Evolutionary conservation across 2,329 filamentous ascomycete species (phyloP).

Genomic region (Colletotrichum lindemuthianum): DNA sequence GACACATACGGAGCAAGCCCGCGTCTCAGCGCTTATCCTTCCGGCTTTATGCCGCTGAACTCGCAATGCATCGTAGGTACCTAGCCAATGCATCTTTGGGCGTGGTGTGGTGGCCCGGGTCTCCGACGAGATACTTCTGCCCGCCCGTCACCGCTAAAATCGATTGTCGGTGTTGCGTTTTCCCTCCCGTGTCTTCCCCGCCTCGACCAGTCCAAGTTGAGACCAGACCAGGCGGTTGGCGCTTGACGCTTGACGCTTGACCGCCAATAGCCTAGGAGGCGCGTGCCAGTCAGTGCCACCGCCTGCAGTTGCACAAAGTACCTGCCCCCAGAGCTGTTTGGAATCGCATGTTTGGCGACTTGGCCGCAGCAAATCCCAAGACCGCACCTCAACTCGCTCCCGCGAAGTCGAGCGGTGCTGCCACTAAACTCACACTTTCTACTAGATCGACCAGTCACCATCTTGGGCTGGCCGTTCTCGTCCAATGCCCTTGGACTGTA

Average conservation of each 20-base stretch:
- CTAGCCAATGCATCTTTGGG: too few species aligned
- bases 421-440: not conserved
- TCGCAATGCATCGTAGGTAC: too few species aligned
- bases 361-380: conserved; percentile 24
- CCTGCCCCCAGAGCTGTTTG: not conserved
- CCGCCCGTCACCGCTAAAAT: conserved; percentile 23
- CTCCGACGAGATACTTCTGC: not conserved
- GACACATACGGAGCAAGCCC: too few species aligned
- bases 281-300: conserved; percentile 30
- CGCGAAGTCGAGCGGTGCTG: not conserved
- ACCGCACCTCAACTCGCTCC: conserved; percentile 20
- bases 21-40: too few species aligned
- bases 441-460: too few species aligned
- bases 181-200: conserved; percentile 25
- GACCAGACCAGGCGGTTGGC: conserved; percentile 18
- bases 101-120: too few species aligned
- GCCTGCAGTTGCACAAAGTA: not conserved
- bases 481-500: conserved; percentile 32
- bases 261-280: conserved; percentile 34
- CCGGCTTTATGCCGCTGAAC: too few species aligned
- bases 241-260: conserved; percentile 32
- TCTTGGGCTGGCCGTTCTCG: not conserved
- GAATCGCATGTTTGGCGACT: conserved; percentile 3
- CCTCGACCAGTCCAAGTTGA: conserved; percentile 36
- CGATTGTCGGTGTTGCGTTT: conserved; percentile 2